Conservation (phyloP, 192 early-diverging fungal species). For the Coemansia sp. region DNA sequence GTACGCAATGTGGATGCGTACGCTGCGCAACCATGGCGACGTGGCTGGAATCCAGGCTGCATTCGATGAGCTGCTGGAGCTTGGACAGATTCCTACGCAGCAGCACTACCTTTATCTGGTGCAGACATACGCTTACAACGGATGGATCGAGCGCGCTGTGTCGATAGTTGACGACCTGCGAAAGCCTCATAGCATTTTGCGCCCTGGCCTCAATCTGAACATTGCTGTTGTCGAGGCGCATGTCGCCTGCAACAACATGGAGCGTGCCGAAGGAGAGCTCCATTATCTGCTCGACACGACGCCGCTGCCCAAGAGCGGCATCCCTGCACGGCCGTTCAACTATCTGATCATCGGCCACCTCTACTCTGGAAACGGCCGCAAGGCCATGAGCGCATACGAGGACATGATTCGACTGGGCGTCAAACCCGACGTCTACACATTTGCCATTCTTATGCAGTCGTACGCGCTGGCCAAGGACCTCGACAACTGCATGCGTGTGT, state of each 20-base stretch:
- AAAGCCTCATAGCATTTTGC: slow-evolving; percentile 30
- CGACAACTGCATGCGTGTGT: slow-evolving; percentile 62
- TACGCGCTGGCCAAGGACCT: slow-evolving; percentile 76
- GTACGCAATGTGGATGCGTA: slow-evolving; percentile 48
- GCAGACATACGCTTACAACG: slow-evolving; percentile 41
- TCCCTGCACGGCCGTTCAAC: slow-evolving; percentile 52
- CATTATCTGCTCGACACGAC: slow-evolving; percentile 27
- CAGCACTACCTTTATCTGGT: slow-evolving; percentile 49
- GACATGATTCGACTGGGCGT: slow-evolving; percentile 81
- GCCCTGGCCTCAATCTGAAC: slow-evolving; percentile 28
- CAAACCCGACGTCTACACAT: slow-evolving; percentile 72
- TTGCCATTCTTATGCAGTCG: slow-evolving; percentile 74
- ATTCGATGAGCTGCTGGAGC: slow-evolving; percentile 43
- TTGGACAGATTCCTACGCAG: slow-evolving; percentile 49
- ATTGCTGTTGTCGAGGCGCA: slow-evolving; percentile 45
- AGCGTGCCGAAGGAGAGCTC: slow-evolving; percentile 40
- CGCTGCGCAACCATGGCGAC: slow-evolving; percentile 48
- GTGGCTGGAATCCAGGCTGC: slow-evolving; percentile 39
- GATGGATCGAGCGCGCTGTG: slow-evolving; percentile 44
- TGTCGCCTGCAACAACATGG: slow-evolving; percentile 39
- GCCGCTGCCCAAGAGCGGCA: slow-evolving; percentile 22
- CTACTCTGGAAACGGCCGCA: slow-evolving; percentile 57
- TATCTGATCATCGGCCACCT: slow-evolving; percentile 42
- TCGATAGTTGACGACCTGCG: slow-evolving; percentile 41
- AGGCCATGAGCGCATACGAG: slow-evolving; percentile 71